Conservation (phyloP, 1,139 yeast genomes). For the Dujonia santamariae region DNA sequence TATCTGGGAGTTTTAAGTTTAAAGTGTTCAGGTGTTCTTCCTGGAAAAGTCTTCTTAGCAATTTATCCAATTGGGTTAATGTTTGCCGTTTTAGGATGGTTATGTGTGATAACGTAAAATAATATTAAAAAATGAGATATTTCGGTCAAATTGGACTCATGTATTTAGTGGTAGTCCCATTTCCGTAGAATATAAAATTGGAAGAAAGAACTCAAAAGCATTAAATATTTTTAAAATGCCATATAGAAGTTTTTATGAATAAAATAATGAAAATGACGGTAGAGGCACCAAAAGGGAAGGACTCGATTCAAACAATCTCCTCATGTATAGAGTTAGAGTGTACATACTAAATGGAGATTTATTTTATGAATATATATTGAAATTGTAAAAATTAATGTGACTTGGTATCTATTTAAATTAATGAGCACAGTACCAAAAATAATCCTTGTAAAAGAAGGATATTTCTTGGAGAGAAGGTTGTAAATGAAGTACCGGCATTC, state of each 20-base stretch:
- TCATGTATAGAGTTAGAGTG: too few relatives aligned
- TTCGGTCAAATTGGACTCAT: too few relatives aligned
- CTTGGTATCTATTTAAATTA: not conserved
- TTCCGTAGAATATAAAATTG: too few relatives aligned
- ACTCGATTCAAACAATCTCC: too few relatives aligned
- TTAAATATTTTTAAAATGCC: too few relatives aligned
- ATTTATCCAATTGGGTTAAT: slow-evolving; percentile 77
- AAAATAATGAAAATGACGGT: too few relatives aligned
- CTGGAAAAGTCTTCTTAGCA: slow-evolving; percentile 69
- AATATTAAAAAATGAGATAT: too few relatives aligned
- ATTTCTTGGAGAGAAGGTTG: not conserved
- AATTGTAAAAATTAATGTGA: not conserved
- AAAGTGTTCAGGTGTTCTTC: slow-evolving; percentile 65
- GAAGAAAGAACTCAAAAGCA: too few relatives aligned
- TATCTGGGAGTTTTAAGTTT: slow-evolving; percentile 66
- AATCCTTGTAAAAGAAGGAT: slow-evolving; percentile 1
- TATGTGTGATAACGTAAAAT: slow-evolving; percentile 60
- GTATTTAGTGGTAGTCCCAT: too few relatives aligned
- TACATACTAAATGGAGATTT: too few relatives aligned
- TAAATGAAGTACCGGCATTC: not conserved
- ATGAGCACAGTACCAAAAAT: slow-evolving; percentile 1
- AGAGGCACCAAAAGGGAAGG: too few relatives aligned
- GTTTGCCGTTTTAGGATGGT: slow-evolving; percentile 73
- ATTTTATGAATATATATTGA: not conserved
- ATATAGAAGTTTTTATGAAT: too few relatives aligned